Conservation (phyloP, 139 green algal species). For the Tetradesmus obliquus region DNA sequence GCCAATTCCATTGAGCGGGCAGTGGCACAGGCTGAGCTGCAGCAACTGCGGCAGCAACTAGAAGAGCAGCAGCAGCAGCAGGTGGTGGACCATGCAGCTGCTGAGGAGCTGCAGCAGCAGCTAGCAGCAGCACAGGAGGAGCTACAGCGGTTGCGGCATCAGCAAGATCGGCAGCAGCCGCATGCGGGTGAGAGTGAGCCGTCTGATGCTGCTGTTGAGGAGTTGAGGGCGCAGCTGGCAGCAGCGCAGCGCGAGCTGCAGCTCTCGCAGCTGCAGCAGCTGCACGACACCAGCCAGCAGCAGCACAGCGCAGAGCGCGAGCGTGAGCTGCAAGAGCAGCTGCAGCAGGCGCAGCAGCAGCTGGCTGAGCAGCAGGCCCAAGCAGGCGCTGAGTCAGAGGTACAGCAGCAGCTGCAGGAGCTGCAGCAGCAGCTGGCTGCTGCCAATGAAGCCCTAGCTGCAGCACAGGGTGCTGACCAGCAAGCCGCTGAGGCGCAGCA, state of each 20-base stretch:
- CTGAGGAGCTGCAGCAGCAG: constrained; percentile 10
- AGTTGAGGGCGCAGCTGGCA: neutral
- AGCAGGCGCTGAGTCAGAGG: neutral
- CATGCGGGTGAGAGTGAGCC: neutral
- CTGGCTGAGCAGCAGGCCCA: neutral
- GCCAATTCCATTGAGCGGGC: neutral
- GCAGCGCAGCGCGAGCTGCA: neutral
- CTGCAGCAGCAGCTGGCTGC: neutral
- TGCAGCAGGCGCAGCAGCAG: neutral
- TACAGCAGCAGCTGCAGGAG: constrained; percentile 32
- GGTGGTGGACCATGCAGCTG: neutral
- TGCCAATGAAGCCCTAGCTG: neutral
- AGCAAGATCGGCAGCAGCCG: constrained; percentile 25
- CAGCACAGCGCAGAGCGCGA: neutral
- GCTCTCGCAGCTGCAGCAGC: constrained; percentile 29
- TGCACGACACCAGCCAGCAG: neutral
- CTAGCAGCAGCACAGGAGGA: constrained; percentile 26
- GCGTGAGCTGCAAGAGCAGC: constrained; percentile 4
- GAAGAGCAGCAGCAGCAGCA: constrained; percentile 31
- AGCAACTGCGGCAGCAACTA: constrained; percentile 19
- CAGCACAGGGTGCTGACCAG: neutral
- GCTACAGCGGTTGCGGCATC: neutral
- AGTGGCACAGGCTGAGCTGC: neutral
- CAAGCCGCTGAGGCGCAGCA: neutral
- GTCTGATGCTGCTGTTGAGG: neutral